A percentile compares a stretch with the other conserved stretches of the same genome.
phyloP scores from a whole-genome alignment of 2,329 filamentous ascomycete species.

The Fusarium praegraminearum region DNA sequence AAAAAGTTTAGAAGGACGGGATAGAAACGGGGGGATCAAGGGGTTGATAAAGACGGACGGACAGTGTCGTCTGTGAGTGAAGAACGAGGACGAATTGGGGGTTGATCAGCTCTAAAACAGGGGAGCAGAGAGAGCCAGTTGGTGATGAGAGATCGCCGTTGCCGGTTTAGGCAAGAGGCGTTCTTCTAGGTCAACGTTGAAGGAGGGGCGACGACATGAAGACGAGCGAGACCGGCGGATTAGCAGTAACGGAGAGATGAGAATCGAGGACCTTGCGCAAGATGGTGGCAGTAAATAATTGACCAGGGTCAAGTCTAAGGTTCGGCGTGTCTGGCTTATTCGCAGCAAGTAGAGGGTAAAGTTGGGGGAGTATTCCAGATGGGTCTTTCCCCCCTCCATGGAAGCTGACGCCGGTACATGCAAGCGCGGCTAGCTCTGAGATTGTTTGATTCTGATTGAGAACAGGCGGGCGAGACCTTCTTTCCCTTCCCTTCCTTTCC shows the following conservation, averaged over 20 bases:
- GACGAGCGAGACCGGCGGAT: conserved; percentile 40
- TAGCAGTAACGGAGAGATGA: conserved; percentile 8
- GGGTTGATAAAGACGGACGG: conserved; percentile 44
- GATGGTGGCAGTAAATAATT: conserved; percentile 8
- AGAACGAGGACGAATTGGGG: conserved; percentile 37
- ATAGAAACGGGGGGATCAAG: conserved; percentile 29
- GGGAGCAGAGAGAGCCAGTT: conserved; percentile 31
- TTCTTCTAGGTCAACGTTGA: conserved; percentile 25
- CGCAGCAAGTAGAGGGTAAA: background rate
- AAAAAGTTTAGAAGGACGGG: conserved; percentile 24
- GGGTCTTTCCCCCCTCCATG: background rate
- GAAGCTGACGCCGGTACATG: conserved; percentile 32
- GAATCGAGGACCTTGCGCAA: background rate
- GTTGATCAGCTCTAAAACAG: conserved; percentile 48
- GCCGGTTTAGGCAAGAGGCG: conserved; percentile 44
- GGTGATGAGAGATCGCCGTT: conserved; percentile 48
- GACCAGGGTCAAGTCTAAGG: conserved; percentile 13
- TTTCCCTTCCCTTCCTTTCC: conserved; percentile 13
- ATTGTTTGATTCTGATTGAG: conserved; percentile 17
- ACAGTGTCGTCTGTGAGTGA: conserved; percentile 24
- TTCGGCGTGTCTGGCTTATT: conserved; percentile 4
- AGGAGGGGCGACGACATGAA: conserved; percentile 34
- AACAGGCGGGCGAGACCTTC: conserved; percentile 27
- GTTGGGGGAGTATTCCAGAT: conserved; percentile 7
- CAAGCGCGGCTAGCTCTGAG: conserved; percentile 28